A percentile compares a stretch with the other conserved stretches of the same genome.
These are phyloP conservation scores for Eucalyptus curtisii DNA, from an alignment of 345 rosid genomes.

Conservation along the genomic window DNA sequence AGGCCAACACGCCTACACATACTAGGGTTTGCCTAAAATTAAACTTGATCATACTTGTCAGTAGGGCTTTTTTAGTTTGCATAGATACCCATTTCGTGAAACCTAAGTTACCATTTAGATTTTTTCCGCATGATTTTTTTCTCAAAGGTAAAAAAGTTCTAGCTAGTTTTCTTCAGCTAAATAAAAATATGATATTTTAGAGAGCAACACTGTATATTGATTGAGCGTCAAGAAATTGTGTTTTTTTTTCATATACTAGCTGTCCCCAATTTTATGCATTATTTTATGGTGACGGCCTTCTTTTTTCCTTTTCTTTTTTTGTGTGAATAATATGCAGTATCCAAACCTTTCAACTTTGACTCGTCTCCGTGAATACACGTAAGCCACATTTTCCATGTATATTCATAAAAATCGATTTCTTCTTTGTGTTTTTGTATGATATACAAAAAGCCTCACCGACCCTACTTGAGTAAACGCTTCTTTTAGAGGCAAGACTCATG, in stretches of 20 bases:
- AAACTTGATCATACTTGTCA: not conserved
- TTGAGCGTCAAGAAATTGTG: not conserved
- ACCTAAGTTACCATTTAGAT: not conserved
- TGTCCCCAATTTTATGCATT: not conserved
- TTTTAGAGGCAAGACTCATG: not conserved
- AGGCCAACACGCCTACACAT: not conserved
- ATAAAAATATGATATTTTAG: not conserved
- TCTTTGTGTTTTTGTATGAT: not conserved
- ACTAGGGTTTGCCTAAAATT: not conserved
- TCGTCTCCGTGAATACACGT: not conserved
- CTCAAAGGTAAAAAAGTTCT: not conserved
- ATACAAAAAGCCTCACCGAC: not conserved
- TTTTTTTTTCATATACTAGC: not conserved
- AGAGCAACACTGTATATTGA: not conserved
- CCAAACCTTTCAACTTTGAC: not conserved
- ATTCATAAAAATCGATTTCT: not conserved
- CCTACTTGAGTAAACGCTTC: not conserved
- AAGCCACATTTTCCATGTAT: not conserved
- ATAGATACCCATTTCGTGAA: not conserved
- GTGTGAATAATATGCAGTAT: not conserved
- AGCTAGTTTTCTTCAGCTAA: not conserved
- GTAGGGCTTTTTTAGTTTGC: not conserved
- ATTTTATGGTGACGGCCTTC: not conserved
- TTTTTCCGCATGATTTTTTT: not conserved
- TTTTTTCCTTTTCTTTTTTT: fast-evolving